Percentiles rank a stretch among this genome's conserved stretches.
Conservation (phyloP, 2,329 filamentous ascomycete genomes). For the Pezicula rhizophila region DNA sequence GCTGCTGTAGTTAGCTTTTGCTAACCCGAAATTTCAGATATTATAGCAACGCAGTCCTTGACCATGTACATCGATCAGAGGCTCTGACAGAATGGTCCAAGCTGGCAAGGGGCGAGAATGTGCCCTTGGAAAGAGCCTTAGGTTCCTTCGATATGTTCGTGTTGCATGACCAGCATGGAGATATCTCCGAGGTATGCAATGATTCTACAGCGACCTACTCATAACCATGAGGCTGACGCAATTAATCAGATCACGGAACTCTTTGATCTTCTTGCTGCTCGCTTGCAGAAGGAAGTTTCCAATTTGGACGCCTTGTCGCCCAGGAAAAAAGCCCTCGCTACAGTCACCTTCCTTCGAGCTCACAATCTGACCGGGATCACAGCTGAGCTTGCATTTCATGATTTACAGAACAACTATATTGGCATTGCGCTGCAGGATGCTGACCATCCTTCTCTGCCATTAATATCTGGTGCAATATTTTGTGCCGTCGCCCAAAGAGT, state of each 20-base stretch:
- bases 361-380: constrained; percentile 66
- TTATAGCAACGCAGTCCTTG: constrained; percentile 68
- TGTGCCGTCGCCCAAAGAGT: constrained; percentile 71
- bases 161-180: constrained; percentile 64
- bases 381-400: constrained; percentile 63
- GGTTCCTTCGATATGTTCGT: constrained; percentile 89
- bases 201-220: neutral
- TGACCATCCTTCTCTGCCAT: constrained; percentile 73
- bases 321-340: constrained; percentile 58
- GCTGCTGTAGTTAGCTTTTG: constrained; percentile 8
- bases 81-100: constrained; percentile 73
- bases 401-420: constrained; percentile 81
- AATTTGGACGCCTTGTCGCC: constrained; percentile 51
- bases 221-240: constrained; percentile 1
- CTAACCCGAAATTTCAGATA: constrained; percentile 44
- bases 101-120: constrained; percentile 40
- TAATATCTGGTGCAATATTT: constrained; percentile 84
- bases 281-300: constrained; percentile 47
- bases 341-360: constrained; percentile 64
- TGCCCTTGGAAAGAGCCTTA: constrained; percentile 66
- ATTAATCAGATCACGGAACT: constrained; percentile 48
- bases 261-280: constrained; percentile 56
- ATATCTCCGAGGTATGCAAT: constrained; percentile 57
- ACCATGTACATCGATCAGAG: constrained; percentile 72
- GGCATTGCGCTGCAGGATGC: constrained; percentile 70